Conservation (phyloP, 805 yeast species). For the Sporopachydermia quercuum region DNA sequence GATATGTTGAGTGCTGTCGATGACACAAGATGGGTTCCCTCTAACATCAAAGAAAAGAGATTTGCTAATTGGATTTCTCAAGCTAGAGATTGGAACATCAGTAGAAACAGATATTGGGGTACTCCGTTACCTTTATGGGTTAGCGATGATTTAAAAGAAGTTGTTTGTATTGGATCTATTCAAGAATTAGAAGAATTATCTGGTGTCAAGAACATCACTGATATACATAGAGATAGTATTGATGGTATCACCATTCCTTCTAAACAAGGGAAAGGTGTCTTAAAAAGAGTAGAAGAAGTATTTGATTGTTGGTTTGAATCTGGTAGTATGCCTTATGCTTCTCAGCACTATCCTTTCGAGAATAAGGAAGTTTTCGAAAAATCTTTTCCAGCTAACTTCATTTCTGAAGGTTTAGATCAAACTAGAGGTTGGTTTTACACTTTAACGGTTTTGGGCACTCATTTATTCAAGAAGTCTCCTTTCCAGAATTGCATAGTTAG, state of each 20-base stretch:
- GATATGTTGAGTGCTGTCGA: conserved; percentile 78
- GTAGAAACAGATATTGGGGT: conserved; percentile 99
- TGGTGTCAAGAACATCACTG: conserved; percentile 70
- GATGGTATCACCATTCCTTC: conserved; percentile 92
- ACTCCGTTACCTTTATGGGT: conserved; percentile 98
- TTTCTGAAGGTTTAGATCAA: conserved; percentile 97
- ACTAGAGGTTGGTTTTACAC: conserved; percentile 99
- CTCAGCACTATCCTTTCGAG: conserved; percentile 94
- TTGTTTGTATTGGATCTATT: conserved; percentile 86
- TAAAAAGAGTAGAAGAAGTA: conserved; percentile 90
- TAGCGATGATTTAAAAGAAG: conserved; percentile 81
- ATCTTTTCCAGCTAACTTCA: conserved; percentile 93
- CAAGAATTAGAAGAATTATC: conserved; percentile 74
- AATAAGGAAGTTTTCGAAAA: conserved; percentile 50
- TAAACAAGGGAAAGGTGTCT: conserved; percentile 68
- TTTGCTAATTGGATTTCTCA: conserved; percentile 96
- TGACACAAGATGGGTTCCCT: conserved; percentile 90
- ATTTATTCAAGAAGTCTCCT: conserved; percentile 82
- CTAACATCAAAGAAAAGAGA: conserved; percentile 79
- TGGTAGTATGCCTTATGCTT: conserved; percentile 98
- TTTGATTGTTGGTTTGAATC: conserved; percentile 99
- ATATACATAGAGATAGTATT: conserved; percentile 85
- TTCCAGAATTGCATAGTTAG: conserved; percentile 89
- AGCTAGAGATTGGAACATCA: conserved; percentile 98
- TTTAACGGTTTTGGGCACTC: conserved; percentile 88